Base-by-base conservation (phyloP, 1,139 yeast species). In the Debaryomyces fabryi region DNA sequence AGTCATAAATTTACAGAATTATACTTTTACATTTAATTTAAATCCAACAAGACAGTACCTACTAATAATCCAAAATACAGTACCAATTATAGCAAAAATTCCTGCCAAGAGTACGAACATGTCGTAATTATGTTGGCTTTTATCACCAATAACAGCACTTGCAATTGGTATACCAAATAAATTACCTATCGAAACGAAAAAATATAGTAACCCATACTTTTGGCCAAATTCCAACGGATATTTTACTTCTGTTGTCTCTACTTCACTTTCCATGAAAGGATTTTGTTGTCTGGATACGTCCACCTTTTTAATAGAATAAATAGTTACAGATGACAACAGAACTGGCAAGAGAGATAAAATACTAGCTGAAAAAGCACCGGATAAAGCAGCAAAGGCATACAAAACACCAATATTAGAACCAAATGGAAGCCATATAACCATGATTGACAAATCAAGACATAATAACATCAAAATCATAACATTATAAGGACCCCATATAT, bases 401-500 rank as follows among this genome's bases (percentile, higher is more conserved):
- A 81, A 66, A 0, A 67, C 78, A 0, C 60, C 65, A n/a, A 59
- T 49, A 40, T 64, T 65, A n/a, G 59, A 50, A 1, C 85, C 86
- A 51, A 82, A 76, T 6, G 85, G 86, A 8, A 79, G 61, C 86
- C 86, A 82, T 10, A 83, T 53, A 2, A 68, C 60, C 45, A 80
- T 63, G 20, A 70, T 65, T 6, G 71, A 65, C 34, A 82, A 20
- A 0, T 76, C 72, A 29, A 81, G 67, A 42, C 74, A 54, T n/a
- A 65, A 21, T 53, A 79, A 62, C 65, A 81, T 69, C 20, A 60
- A 48, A 29, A 77, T 65, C 58, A 79, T 78, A 16, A 83, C 71
- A 56, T 84, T 85, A 63, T 79, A 84, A 34, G 80, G 69, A 0
- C 91, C 91, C 27, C 77, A 51, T 49, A 63, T 74, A 49, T 70